Evolutionary conservation across 2,329 filamentous ascomycete species (phyloP).

Genomic region (Fusarium agapanthi): DNA sequence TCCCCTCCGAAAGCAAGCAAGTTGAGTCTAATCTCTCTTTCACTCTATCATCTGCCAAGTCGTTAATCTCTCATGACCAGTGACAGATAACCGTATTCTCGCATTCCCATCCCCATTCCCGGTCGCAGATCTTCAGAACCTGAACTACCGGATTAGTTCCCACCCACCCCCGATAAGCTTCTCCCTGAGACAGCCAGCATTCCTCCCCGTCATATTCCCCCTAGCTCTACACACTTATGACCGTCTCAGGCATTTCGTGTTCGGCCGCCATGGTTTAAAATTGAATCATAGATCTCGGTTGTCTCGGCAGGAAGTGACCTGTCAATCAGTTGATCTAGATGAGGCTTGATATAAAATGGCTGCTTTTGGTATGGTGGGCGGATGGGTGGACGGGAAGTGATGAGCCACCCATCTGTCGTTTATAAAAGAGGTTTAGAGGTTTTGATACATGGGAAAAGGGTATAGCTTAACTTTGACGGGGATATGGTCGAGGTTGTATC

Average conservation of each 20-base stretch:
- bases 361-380: neutral
- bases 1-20: neutral
- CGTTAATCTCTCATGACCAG: too few relatives aligned
- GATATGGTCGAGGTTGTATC: neutral
- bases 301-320: neutral
- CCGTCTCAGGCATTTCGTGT: neutral
- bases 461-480: neutral
- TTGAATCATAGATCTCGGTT: neutral
- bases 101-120: neutral
- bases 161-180: neutral
- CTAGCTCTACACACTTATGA: neutral
- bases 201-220: neutral
- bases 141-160: neutral
- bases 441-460: too few relatives aligned
- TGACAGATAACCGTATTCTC: neutral
- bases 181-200: slow-evolving; percentile 3
- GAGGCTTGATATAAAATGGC: neutral
- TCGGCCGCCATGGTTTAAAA: neutral
- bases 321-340: neutral
- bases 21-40: neutral
- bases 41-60: neutral
- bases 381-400: neutral
- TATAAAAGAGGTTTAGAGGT: neutral
- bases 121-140: neutral
- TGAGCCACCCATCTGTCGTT: neutral